A percentile compares a stretch with the other conserved stretches of the same genome.
These are phyloP conservation scores for Canavalia ensiformis DNA, from an alignment of 306 rosid species.

Conservation along the genomic window DNA sequence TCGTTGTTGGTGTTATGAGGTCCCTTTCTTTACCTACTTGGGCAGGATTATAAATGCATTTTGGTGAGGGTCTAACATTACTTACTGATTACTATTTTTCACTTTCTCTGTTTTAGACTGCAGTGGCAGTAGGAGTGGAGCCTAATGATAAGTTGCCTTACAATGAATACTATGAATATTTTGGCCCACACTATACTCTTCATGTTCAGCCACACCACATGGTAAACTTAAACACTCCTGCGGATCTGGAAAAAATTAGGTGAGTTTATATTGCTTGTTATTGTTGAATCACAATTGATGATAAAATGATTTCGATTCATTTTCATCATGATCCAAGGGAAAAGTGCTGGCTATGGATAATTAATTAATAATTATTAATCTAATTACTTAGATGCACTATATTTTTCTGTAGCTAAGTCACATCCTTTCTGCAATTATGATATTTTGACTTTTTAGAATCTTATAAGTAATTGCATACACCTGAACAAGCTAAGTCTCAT, in stretches of 20 bases:
- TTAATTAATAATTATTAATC: slow-evolving; percentile 12
- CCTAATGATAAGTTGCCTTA: slow-evolving; percentile 85
- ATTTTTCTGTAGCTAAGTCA: slow-evolving; percentile 16
- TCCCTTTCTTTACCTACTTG: slow-evolving; percentile 46
- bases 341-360: not conserved
- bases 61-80: slow-evolving; percentile 10
- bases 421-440: slow-evolving; percentile 15
- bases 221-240: slow-evolving; percentile 77
- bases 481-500: slow-evolving; percentile 32
- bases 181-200: slow-evolving; percentile 89
- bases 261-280: slow-evolving; percentile 41
- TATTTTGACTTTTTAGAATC: slow-evolving; percentile 20
- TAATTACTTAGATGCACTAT: slow-evolving; percentile 9
- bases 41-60: slow-evolving; percentile 7
- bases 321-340: slow-evolving; percentile 21
- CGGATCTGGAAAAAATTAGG: slow-evolving; percentile 87
- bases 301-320: slow-evolving; percentile 20
- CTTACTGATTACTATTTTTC: slow-evolving; percentile 34
- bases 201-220: slow-evolving; percentile 71
- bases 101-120: slow-evolving; percentile 69
- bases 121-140: slow-evolving; percentile 92
- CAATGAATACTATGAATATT: slow-evolving; percentile 88
- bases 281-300: slow-evolving; percentile 22
- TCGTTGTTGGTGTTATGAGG: slow-evolving; percentile 98
- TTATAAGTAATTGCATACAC: not conserved